Evolutionary conservation across 2,329 filamentous ascomycete species (phyloP).

Genomic region (Huntiella moniliformis): DNA sequence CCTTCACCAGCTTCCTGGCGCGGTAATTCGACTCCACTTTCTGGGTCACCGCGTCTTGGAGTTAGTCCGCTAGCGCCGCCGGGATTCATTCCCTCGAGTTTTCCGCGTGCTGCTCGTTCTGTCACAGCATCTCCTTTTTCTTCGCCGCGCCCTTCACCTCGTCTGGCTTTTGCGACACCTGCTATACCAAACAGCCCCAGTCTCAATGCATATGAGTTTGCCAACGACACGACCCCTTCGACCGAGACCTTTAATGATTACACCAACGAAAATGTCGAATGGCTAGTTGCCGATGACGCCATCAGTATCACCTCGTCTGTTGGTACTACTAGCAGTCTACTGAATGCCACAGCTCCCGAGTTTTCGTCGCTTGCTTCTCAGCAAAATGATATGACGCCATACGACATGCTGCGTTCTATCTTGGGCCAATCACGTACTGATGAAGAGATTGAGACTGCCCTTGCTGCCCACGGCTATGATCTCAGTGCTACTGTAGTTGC

Average conservation of each 20-base stretch:
- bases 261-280: conserved; percentile 88
- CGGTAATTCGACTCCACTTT: conserved; percentile 59
- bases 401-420: conserved; percentile 93
- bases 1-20: conserved; percentile 92
- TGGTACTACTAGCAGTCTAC: conserved; percentile 45
- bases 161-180: conserved; percentile 75
- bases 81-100: conserved; percentile 61
- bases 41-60: conserved; percentile 62
- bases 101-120: conserved; percentile 58
- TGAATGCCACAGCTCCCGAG: conserved; percentile 68
- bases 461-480: conserved; percentile 81
- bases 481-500: conserved; percentile 78
- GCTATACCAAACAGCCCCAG: conserved; percentile 85
- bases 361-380: conserved; percentile 40
- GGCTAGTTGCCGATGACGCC: conserved; percentile 79
- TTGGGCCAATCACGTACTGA: conserved; percentile 75
- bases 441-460: conserved; percentile 82
- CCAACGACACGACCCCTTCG: conserved; percentile 59
- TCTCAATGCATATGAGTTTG: conserved; percentile 87
- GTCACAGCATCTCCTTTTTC: conserved; percentile 76
- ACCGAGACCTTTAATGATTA: conserved; percentile 80
- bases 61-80: conserved; percentile 72
- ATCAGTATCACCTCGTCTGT: conserved; percentile 62
- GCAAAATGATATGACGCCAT: conserved; percentile 85
- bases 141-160: conserved; percentile 80